These are phyloP conservation scores for Discostella stelligeroides DNA, from an alignment of 108 stramenopile genomes.

Conservation along the genomic window DNA sequence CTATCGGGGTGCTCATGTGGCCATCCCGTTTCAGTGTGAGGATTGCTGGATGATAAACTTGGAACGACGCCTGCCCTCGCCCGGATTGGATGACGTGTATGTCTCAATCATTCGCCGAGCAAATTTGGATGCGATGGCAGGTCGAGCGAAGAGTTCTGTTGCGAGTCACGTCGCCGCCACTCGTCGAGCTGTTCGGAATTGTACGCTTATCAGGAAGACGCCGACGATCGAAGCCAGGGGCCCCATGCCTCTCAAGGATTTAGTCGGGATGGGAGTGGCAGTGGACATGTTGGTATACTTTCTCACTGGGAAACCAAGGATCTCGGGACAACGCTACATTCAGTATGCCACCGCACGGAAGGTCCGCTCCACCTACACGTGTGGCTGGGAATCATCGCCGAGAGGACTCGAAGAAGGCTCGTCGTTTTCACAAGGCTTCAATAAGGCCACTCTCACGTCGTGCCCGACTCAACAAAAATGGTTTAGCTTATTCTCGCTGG, in stretches of 20 bases:
- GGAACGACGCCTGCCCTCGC: too few relatives aligned
- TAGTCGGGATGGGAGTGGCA: too few relatives aligned
- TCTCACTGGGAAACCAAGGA: constrained; percentile 14
- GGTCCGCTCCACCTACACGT: constrained; percentile 8
- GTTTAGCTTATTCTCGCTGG: constrained; percentile 10
- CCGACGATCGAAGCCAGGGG: constrained; percentile 4
- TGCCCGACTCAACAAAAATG: constrained; percentile 25
- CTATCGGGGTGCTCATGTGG: too few relatives aligned
- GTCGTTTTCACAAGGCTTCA: neutral
- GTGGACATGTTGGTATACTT: constrained; percentile 29
- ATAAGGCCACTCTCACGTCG: neutral
- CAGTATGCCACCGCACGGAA: constrained; percentile 41
- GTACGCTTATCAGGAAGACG: neutral
- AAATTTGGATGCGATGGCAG: constrained; percentile 43
- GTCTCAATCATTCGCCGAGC: constrained; percentile 44
- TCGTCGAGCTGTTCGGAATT: neutral
- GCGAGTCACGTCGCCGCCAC: neutral
- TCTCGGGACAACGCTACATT: neutral
- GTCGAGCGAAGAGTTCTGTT: neutral
- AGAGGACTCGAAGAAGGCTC: neutral
- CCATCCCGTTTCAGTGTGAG: too few relatives aligned
- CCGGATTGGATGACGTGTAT: too few relatives aligned
- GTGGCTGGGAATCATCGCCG: constrained; percentile 16
- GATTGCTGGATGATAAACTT: too few relatives aligned
- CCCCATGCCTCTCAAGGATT: constrained; percentile 28